Conservation (phyloP, 441 rosid species). For the Populus hybrid region DNA sequence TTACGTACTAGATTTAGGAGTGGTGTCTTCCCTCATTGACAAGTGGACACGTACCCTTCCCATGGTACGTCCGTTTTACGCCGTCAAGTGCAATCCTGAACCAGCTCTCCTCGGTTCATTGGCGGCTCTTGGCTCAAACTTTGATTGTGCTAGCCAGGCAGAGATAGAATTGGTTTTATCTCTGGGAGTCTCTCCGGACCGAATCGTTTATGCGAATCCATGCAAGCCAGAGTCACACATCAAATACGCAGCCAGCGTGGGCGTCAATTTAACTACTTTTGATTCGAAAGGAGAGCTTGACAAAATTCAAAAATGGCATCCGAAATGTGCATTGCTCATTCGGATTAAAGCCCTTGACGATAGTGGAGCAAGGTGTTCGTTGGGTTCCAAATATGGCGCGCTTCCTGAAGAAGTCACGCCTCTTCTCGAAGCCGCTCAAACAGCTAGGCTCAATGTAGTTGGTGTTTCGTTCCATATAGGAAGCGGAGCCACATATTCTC, state of each 20-base stretch:
- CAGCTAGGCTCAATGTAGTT: constrained; percentile 14
- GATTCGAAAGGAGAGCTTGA: constrained; percentile 28
- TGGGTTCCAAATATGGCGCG: constrained; percentile 36
- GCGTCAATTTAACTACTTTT: constrained; percentile 34
- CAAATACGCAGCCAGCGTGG: constrained; percentile 30
- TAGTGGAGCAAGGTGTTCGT: constrained; percentile 22
- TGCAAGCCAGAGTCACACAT: constrained; percentile 35
- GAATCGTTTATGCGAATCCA: constrained; percentile 32
- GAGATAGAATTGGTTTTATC: constrained; percentile 34
- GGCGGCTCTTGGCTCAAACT: constrained; percentile 27
- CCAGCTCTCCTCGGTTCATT: constrained; percentile 26
- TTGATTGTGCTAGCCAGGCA: constrained; percentile 33
- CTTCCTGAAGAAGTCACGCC: constrained; percentile 26
- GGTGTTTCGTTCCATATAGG: constrained; percentile 41
- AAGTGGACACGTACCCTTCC: constrained; percentile 29
- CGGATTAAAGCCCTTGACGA: constrained; percentile 34
- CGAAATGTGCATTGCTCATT: constrained; percentile 27
- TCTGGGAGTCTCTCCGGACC: constrained; percentile 27
- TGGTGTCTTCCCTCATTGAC: constrained; percentile 13
- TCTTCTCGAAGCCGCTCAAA: constrained; percentile 30
- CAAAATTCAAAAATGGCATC: constrained; percentile 34
- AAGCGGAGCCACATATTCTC: constrained; percentile 16
- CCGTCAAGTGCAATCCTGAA: constrained; percentile 41
- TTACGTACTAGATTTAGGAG: constrained; percentile 33
- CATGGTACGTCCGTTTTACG: constrained; percentile 31